Conservation (phyloP, 1,139 yeast species). For the Scheffersomyces segobiensis region DNA sequence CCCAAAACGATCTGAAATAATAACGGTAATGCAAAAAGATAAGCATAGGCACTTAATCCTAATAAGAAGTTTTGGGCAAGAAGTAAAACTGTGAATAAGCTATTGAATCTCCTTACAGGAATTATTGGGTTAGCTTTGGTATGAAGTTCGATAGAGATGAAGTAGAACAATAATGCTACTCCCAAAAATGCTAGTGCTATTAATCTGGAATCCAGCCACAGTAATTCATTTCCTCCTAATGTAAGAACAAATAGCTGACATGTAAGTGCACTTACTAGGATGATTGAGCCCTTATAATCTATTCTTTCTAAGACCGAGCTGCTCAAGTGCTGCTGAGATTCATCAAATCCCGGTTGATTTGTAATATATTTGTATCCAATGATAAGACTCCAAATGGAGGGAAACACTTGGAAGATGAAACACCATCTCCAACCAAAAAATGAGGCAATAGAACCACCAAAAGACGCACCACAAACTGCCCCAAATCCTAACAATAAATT, state of each 20-base stretch:
- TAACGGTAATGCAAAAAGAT: conserved; percentile 38
- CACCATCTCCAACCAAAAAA: conserved; percentile 28
- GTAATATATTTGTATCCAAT: conserved; percentile 17
- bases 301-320: conserved; percentile 11
- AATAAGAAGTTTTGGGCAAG: conserved; percentile 31
- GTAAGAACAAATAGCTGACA: conserved; percentile 28
- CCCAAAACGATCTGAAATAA: conserved; percentile 35
- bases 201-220: conserved; percentile 19
- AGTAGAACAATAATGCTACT: conserved; percentile 11
- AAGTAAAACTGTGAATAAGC: conserved; percentile 22
- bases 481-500: conserved; percentile 26
- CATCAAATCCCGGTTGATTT: conserved; percentile 17
- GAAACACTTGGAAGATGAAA: conserved; percentile 14
- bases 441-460: conserved; percentile 23
- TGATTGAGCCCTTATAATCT: conserved; percentile 20
- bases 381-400: conserved; percentile 19
- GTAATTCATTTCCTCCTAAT: conserved; percentile 22
- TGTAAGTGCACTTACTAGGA: conserved; percentile 24
- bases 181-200: conserved; percentile 8
- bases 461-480: conserved; percentile 25
- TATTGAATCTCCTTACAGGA: conserved; percentile 29
- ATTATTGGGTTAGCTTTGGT: conserved; percentile 37
- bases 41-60: conserved; percentile 40
- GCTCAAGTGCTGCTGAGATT: conserved; percentile 1
- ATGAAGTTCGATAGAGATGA: conserved; percentile 22